Base-by-base conservation (phyloP, 371 early-diverging fungal genomes). In the Haplosporangium sp. region DNA sequence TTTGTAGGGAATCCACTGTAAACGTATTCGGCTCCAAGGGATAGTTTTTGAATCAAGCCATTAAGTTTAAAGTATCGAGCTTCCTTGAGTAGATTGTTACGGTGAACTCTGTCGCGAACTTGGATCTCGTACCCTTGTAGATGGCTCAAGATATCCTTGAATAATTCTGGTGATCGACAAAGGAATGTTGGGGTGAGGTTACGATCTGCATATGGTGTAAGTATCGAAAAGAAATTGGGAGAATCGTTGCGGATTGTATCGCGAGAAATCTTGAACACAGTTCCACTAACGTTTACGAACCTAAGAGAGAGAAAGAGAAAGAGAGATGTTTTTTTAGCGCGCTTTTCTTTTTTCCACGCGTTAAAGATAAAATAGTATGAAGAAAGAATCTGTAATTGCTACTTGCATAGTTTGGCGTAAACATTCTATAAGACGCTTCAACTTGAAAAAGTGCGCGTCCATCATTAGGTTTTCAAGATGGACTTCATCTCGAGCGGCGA, bases 81-180 rank as follows among this genome's bases (percentile, higher is more conserved):
- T 67, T 91, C 91, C 67, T 85, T 89, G 27, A 91, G 72, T 37
- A 91, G 63, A 61, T 91, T 91, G 56, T 83, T 85, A 60, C 90
- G 84, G 63, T 91, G 91, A n/a, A 86, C 78, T 67, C 87, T 89
- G 69, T 89, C 89, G 48, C 85, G 83, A 65, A 91, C 87, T 42
- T 82, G 77, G 45, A 91, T 85, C 1, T 88, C 87, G 55, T 91
- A 91, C 10, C 91, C 91, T 52, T 88, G 87, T 8, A 91, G 75
- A 78, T 89, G 88, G 11, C 81, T 78, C n/a, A 91, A 57, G 55
- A 91, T 87, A 19, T 90, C 90, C 52, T 76, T 83, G 84, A 91
- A 91, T 7, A 86, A 83, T 39, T 91, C 90, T 2, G 91, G 90
- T 40, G 87, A 87, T 59, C 89, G 84, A 64, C 89, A 88, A 72